phyloP scores from a whole-genome alignment of 495 filamentous ascomycete genomes.

The Platismatia glauca region DNA sequence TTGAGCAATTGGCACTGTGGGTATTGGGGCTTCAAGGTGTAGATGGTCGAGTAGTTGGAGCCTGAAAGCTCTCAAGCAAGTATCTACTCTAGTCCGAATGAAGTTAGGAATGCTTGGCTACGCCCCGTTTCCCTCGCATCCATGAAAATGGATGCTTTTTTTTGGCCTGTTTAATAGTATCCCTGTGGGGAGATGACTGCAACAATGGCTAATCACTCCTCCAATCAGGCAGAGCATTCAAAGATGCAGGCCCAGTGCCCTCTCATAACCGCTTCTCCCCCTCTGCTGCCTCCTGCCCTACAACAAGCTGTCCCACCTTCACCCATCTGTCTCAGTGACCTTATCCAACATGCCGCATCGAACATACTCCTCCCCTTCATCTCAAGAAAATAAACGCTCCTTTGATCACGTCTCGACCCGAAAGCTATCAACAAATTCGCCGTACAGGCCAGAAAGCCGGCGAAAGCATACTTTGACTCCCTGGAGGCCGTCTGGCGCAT shows the following conservation, averaged over 20 bases:
- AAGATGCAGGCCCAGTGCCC: slow-evolving; percentile 4
- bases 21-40: too few relatives aligned
- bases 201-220: too few relatives aligned
- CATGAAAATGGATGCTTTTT: neutral
- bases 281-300: too few relatives aligned
- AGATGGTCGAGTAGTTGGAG: neutral
- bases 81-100: neutral
- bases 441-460: too few relatives aligned
- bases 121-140: neutral
- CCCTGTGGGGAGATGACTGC: neutral
- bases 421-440: neutral
- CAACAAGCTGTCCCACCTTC: neutral
- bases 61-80: neutral
- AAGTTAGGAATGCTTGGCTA: too few relatives aligned
- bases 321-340: neutral
- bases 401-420: neutral
- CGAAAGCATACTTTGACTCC: too few relatives aligned
- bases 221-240: neutral
- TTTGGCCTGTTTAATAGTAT: neutral
- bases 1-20: too few relatives aligned
- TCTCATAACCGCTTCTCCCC: neutral
- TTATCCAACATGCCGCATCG: slow-evolving; percentile 2
- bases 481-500: too few relatives aligned
- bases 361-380: neutral
- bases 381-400: neutral